Conservation (phyloP, 2,329 filamentous ascomycete genomes). For the Cryphonectria japonica region DNA sequence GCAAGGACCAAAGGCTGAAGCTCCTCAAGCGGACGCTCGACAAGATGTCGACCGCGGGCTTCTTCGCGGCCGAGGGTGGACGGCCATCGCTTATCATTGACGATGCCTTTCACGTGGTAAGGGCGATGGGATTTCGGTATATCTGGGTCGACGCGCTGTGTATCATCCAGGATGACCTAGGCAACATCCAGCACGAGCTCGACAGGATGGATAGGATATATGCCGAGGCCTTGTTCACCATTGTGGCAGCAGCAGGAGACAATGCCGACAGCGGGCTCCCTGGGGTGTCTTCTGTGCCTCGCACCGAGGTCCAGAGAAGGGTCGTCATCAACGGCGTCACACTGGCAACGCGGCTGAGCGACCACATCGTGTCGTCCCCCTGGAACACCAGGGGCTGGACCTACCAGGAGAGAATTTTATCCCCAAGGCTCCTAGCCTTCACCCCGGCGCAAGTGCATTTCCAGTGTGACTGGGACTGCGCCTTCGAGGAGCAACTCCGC, state of each 20-base stretch:
- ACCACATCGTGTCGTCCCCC: slow-evolving; percentile 2
- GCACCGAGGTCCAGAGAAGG: slow-evolving; percentile 16
- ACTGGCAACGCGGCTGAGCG: slow-evolving; percentile 19
- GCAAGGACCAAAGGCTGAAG: slow-evolving; percentile 24
- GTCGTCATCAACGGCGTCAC: slow-evolving; percentile 3
- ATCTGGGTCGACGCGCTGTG: slow-evolving; percentile 25
- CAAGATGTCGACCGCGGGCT: slow-evolving; percentile 12
- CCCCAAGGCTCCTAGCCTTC: slow-evolving; percentile 12
- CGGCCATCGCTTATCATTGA: slow-evolving; percentile 21
- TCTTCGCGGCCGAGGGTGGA: slow-evolving; percentile 12
- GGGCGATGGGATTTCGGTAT: slow-evolving; percentile 16
- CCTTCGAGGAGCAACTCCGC: slow-evolving; percentile 15
- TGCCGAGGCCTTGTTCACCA: slow-evolving; percentile 21
- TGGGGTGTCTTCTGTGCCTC: slow-evolving; percentile 12
- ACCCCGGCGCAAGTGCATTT: slow-evolving; percentile 18
- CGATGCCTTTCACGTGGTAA: slow-evolving; percentile 15
- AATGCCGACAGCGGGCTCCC: slow-evolving; percentile 24
- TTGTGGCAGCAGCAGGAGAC: slow-evolving; percentile 17
- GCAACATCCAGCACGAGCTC: slow-evolving; percentile 10
- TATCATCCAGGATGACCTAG: slow-evolving; percentile 22
- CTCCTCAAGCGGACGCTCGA: slow-evolving; percentile 2
- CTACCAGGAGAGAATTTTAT: slow-evolving; percentile 21
- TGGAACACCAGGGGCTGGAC: slow-evolving; percentile 27
- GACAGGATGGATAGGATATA: slow-evolving; percentile 23
- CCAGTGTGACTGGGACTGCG: slow-evolving; percentile 17